phyloP scores from a whole-genome alignment of 2,329 filamentous ascomycete species.

The Colletotrichum destructivum region DNA sequence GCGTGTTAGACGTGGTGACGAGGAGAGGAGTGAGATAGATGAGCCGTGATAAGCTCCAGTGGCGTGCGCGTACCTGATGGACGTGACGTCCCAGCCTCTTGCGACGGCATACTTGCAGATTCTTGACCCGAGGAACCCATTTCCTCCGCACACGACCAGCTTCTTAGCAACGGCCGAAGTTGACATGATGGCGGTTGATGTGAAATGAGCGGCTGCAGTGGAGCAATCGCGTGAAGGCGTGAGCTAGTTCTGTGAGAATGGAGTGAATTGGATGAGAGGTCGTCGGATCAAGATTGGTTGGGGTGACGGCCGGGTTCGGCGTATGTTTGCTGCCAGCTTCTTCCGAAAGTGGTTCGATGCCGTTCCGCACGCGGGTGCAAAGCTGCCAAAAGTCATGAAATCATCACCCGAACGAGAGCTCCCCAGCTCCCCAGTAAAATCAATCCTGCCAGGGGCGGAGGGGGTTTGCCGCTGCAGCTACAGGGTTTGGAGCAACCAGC shows the following conservation, averaged over 20 bases:
- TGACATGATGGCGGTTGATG: slow-evolving; percentile 59
- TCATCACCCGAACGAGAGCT: slow-evolving; percentile 39
- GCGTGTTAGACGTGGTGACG: slow-evolving; percentile 43
- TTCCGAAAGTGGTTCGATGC: slow-evolving; percentile 37
- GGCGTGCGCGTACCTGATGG: slow-evolving; percentile 78
- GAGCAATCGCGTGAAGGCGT: slow-evolving; percentile 4
- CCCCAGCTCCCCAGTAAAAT: slow-evolving; percentile 29
- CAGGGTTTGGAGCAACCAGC: slow-evolving; percentile 10
- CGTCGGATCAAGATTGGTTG: slow-evolving; percentile 1
- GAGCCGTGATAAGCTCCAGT: slow-evolving; percentile 25
- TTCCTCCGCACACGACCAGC: slow-evolving; percentile 93
- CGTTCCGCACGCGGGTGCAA: slow-evolving; percentile 33
- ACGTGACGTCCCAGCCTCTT: slow-evolving; percentile 92
- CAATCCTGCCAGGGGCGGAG: slow-evolving; percentile 26
- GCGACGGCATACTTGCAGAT: slow-evolving; percentile 93
- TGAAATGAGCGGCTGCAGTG: slow-evolving; percentile 2
- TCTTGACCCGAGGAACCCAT: slow-evolving; percentile 88
- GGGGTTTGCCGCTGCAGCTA: slow-evolving; percentile 14
- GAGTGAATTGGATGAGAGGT: slow-evolving; percentile 19
- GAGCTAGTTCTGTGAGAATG: neutral
- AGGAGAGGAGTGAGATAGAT: slow-evolving; percentile 12
- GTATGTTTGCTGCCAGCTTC: slow-evolving; percentile 18
- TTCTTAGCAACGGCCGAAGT: slow-evolving; percentile 75
- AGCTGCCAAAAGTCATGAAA: slow-evolving; percentile 38
- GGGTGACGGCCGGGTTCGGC: slow-evolving; percentile 27